Evolutionary conservation across 305 asterid species (phyloP), one percentile per base, ranked within the genome.

Genomic region (Striga hermonthica): DNA sequence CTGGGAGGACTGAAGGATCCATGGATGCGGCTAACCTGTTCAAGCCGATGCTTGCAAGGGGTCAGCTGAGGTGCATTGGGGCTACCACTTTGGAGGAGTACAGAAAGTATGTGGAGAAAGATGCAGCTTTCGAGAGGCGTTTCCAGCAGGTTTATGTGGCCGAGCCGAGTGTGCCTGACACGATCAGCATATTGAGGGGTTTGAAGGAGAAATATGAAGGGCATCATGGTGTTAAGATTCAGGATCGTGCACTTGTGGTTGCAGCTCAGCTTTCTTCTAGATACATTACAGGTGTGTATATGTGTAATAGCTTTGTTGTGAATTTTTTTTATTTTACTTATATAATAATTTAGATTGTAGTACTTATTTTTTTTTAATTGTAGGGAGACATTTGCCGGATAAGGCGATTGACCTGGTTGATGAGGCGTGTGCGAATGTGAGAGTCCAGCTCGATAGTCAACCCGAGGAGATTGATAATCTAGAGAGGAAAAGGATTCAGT

Each of bases 401-500:
- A 92, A 92, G 78, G 98, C 98, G 0, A 92, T 92, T 57, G 97
- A 92, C 55, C 71, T 92, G n/a, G 90, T 92, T 4, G 97, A 92
- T 31, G 97, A 92, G 72, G 96, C 98, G 3, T 92, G 97, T 71
- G 96, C 98, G 0, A 89, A 89, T 75, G 91, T 87, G 2, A 79
- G 98, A 56, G 97, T 92, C 9, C 97, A 92, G 67, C 89, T 89
- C 0, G 97, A 89, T 45, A 92, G 98, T 71, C 97, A 91, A 52
- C 98, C 97, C 0, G 97, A 89, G 68, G 95, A 89, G 49, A 92
- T 92, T 12, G 96, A 92, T 66, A 92, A 82, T 62, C 80, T 89
- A 0, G 88, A 87, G 49, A 84, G 98, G 75, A 89, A 86, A 77
- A 80, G 96, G 74, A 92, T 92, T 43, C 95, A 89, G 54, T 77